These are phyloP conservation scores for Tremellales sp. DNA, from an alignment of 1,284 basidiomycete genomes.

Conservation along the genomic window DNA sequence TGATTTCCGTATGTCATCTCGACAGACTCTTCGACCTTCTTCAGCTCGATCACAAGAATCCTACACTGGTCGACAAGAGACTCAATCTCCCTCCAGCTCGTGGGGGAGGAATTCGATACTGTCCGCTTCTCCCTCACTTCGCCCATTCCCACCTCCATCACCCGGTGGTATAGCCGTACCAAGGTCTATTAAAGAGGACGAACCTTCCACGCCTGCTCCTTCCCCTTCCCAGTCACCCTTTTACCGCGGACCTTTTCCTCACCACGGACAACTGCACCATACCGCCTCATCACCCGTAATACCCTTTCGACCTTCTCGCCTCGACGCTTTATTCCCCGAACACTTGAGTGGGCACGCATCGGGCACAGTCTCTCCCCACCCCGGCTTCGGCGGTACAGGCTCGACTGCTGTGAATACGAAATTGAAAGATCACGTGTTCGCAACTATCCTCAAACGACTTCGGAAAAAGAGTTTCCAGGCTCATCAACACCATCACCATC, in stretches of 20 bases:
- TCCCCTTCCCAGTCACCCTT: slow-evolving; percentile 29
- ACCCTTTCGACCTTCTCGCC: slow-evolving; percentile 13
- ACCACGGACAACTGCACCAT: slow-evolving; percentile 34
- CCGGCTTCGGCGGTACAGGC: slow-evolving; percentile 72
- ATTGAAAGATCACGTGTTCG: slow-evolving; percentile 89
- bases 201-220: slow-evolving; percentile 39
- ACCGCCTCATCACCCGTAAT: slow-evolving; percentile 39
- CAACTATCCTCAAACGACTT: slow-evolving; percentile 70
- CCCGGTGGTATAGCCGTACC: slow-evolving; percentile 16
- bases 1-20: slow-evolving; percentile 6
- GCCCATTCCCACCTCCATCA: slow-evolving; percentile 7
- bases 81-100: slow-evolving; percentile 34
- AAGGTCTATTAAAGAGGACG: slow-evolving; percentile 26
- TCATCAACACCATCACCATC: slow-evolving; percentile 9
- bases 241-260: slow-evolving; percentile 6
- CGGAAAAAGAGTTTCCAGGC: slow-evolving; percentile 30
- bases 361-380: slow-evolving; percentile 35
- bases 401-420: slow-evolving; percentile 87
- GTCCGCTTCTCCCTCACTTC: slow-evolving; percentile 21
- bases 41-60: slow-evolving; percentile 30
- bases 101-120: slow-evolving; percentile 24
- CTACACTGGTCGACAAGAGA: background rate
- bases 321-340: slow-evolving; percentile 13
- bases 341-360: slow-evolving; percentile 7
- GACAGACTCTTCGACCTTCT: slow-evolving; percentile 15